Conservation (phyloP, 2,329 filamentous ascomycete species). For the Cladosporium cucumerinum region DNA sequence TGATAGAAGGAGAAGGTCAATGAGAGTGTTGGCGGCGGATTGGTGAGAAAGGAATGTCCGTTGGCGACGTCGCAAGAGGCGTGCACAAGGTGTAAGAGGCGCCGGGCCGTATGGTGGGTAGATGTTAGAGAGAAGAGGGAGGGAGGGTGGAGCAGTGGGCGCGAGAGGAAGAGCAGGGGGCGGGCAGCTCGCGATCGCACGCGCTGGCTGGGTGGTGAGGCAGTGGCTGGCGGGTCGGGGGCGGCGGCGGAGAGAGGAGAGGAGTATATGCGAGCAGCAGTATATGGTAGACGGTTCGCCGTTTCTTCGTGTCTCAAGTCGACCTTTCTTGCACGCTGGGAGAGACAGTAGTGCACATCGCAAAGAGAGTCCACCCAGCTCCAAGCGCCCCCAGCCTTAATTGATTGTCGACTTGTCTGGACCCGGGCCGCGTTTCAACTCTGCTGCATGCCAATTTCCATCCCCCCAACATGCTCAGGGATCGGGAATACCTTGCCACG, state of each 20-base stretch:
- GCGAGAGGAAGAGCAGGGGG: slow-evolving; percentile 7
- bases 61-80: slow-evolving; percentile 8
- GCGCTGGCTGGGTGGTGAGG: not conserved
- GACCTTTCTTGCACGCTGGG: not conserved
- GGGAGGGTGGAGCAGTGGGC: slow-evolving; percentile 6
- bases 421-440: slow-evolving; percentile 5
- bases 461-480: slow-evolving; percentile 1
- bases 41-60: slow-evolving; percentile 11
- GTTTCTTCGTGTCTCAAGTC: slow-evolving; percentile 10
- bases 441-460: slow-evolving; percentile 2
- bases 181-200: not conserved
- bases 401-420: not conserved
- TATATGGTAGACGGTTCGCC: not conserved
- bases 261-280: slow-evolving; percentile 1
- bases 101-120: slow-evolving; percentile 7
- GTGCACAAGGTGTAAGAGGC: slow-evolving; percentile 8
- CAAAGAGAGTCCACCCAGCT: not conserved
- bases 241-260: not conserved
- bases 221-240: slow-evolving; percentile 12
- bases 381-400: slow-evolving; percentile 1
- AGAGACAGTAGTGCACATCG: not conserved
- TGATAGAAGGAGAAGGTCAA: not conserved
- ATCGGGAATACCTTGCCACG: not conserved
- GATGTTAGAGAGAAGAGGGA: slow-evolving; percentile 8
- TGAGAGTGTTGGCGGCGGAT: not conserved